Evolutionary conservation across 2,329 filamentous ascomycete species (phyloP).

Genomic region (Ophiostoma tasmaniense): DNA sequence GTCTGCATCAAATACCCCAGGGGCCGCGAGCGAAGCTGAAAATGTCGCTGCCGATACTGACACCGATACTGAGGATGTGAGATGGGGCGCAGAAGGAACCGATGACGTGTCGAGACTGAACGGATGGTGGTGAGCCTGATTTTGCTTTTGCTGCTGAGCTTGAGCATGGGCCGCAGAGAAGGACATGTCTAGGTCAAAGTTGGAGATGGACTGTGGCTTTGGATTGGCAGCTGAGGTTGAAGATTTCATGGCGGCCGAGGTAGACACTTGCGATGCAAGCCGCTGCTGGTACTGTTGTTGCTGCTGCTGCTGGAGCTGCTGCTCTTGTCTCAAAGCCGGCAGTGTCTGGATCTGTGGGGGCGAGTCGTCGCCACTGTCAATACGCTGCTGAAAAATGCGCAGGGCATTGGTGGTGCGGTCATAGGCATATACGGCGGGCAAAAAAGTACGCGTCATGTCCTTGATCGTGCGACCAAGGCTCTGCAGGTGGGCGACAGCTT

Average conservation of each 20-base stretch:
- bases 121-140: not conserved
- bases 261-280: not conserved
- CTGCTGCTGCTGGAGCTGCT: not conserved
- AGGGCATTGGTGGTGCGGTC: constrained; percentile 10
- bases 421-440: constrained; percentile 11
- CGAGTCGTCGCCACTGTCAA: constrained; percentile 9
- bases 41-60: not conserved
- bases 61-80: not conserved
- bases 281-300: not conserved
- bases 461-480: constrained; percentile 13
- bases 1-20: not conserved
- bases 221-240: not conserved
- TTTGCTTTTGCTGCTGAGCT: not conserved
- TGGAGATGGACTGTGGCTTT: not conserved
- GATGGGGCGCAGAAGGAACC: not conserved
- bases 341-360: not conserved
- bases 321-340: not conserved
- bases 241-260: not conserved
- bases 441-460: constrained; percentile 17
- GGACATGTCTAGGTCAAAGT: not conserved
- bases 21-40: not conserved
- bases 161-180: not conserved
- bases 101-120: not conserved
- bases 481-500: constrained; percentile 14
- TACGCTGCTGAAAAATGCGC: constrained; percentile 13